Base-by-base conservation (phyloP, 179 eudicot species). In the Sideroxylon spinosum region DNA sequence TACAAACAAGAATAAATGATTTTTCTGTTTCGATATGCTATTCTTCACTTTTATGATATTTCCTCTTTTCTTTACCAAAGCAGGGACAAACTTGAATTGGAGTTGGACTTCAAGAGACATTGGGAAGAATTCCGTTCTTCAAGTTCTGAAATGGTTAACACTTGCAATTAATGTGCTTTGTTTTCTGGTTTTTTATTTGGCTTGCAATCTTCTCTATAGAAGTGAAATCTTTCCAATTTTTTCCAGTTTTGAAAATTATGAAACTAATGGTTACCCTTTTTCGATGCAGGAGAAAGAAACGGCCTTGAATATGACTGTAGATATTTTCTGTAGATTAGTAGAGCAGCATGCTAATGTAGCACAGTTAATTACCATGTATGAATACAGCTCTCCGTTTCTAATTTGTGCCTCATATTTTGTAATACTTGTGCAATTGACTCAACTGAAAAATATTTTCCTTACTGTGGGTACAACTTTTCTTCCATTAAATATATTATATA, bases 81-180 rank as follows among this genome's bases (percentile, higher is more conserved):
- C 89, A 92, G 98, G 82, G 89, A 90, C 82, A 92, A 85, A 78
- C 86, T 92, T 88, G 98, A 94, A 82, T 79, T 96, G 87, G 98
- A 96, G 84, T 82, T 88, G 91, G 99, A 91, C 83, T 96, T 96
- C 82, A 96, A 89, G 91, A 94, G 96, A 88, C 87, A 85, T 73
- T 96, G 99, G 99, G 99, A 96, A 80, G 97, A 91, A 81, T 96
- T 96, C 76, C 97, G 98, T 65, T 87, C 94, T 74, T 96, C 98
- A 74, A 90, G 87, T 86, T 90, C 93, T 79, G 99, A 96, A 84
- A 96, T 94, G 95, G 99, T 92, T 79, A 32, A 32, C 56, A 68
- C 66, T 25, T 66, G 64, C 74, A 49, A 20, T 20, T 48, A 32
- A 66, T 49, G 53, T 52, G 20, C 52, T 76, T 53, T 71, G 11